Conservation (phyloP, 1,139 yeast genomes). For the Diutina sp. region DNA sequence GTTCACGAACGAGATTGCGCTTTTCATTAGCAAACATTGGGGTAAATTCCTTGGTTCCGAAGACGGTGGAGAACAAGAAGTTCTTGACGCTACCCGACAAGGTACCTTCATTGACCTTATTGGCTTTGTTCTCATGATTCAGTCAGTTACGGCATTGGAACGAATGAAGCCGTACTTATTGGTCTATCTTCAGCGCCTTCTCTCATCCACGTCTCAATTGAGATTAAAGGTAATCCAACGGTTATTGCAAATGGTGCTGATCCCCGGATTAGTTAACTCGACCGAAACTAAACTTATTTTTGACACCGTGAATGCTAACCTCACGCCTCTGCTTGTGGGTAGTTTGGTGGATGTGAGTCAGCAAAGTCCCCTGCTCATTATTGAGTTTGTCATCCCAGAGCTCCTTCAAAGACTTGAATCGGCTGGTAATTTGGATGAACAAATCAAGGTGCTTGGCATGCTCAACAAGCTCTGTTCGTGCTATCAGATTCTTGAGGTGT, state of each 20-base stretch:
- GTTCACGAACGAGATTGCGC: not conserved
- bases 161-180: not conserved
- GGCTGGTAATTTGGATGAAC: constrained; percentile 8
- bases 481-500: constrained; percentile 33
- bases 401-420: constrained; percentile 20
- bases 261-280: not conserved
- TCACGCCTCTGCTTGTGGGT: not conserved
- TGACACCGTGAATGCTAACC: not conserved
- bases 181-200: not conserved
- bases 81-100: not conserved
- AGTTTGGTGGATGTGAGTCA: not conserved
- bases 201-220: not conserved
- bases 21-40: not conserved
- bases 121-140: not conserved
- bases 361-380: constrained; percentile 18
- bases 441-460: constrained; percentile 25
- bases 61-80: not conserved
- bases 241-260: not conserved
- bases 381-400: constrained; percentile 48
- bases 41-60: not conserved
- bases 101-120: not conserved
- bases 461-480: constrained; percentile 32
- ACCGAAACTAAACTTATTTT: not conserved
- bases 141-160: not conserved
- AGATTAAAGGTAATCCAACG: not conserved